Evolutionary conservation across 441 rosid species (phyloP), one percentile per base, ranked within the genome.

Genomic region (Mallotus repandus): DNA sequence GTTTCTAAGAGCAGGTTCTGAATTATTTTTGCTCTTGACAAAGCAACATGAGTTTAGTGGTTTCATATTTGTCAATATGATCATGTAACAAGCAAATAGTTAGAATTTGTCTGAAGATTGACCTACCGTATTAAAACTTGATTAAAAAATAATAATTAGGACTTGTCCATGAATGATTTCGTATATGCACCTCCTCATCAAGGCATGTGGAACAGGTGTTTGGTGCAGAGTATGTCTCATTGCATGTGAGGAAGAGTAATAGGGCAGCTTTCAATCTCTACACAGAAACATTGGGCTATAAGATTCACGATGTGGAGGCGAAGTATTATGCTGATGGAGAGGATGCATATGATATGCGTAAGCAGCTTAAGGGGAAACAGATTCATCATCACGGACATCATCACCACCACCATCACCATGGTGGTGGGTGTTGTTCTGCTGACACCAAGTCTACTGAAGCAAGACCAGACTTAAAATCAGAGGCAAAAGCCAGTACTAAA

Each of bases 301-400:
- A 89, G 84, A 94, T 94, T 78, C 85, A 94, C 67, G 99, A 94
- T 69, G 84, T 94, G 59, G 99, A 94, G 83, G 98, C 99, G 0
- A 92, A 94, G 86, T 94, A 94, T 76, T 94, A 94, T 73, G 99
- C 99, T 0, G 99, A 94, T 74, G 99, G 99, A 52, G 99, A 95
- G 83, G 99, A 95, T 63, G 99, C 99, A 18, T 95, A 92, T 79
- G 99, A 95, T 63, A 95, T 95, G 99, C 78, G 98, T 76, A 95
- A 95, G 86, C 86, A 91, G 81, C 87, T 95, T 50, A 95, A 92
- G 84, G 98, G 81, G 75, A 92, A 89, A 86, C 96, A 86, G 70
- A 81, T 46, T 77, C 94, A 89, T 75, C 90, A 83, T 7, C 96
- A 88, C 0, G 82, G 84, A 12, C 97, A 88, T 45, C 83, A 84